A percentile compares a stretch with the other conserved stretches of the same genome.
These are phyloP conservation scores for Casaregolazyma lundiana DNA, from an alignment of 1,139 yeast species.

Conservation along the genomic window DNA sequence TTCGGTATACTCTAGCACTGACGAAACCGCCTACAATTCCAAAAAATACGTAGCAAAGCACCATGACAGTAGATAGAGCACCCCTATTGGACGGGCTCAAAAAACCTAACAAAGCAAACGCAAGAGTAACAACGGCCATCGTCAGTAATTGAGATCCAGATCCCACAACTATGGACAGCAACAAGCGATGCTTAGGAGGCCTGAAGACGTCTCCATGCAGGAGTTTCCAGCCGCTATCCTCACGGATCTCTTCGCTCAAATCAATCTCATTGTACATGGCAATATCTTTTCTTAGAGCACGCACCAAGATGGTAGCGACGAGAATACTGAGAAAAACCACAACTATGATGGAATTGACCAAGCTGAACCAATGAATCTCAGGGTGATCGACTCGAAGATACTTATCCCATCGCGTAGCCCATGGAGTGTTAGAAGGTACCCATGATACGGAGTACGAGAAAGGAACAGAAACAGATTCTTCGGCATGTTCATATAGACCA, in stretches of 20 bases:
- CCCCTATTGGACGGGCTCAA: conserved; percentile 95
- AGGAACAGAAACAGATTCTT: conserved; percentile 39
- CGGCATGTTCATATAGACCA: conserved; percentile 32
- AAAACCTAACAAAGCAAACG: conserved; percentile 83
- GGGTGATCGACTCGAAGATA: conserved; percentile 90
- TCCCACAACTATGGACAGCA: conserved; percentile 78
- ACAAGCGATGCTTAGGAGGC: conserved; percentile 65
- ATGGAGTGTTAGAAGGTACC: conserved; percentile 63
- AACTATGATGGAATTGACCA: conserved; percentile 76
- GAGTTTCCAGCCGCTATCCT: conserved; percentile 96
- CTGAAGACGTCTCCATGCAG: conserved; percentile 95
- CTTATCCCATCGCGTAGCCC: conserved; percentile 99
- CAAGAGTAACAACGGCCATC: conserved; percentile 70
- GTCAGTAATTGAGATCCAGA: conserved; percentile 81
- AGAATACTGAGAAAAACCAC: conserved; percentile 73
- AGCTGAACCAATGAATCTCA: conserved; percentile 91
- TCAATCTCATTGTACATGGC: conserved; percentile 84
- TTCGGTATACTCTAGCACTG: conserved; percentile 80
- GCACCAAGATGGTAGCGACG: conserved; percentile 72
- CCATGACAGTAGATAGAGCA: conserved; percentile 83
- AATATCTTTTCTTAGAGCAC: conserved; percentile 82
- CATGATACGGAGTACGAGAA: conserved; percentile 66
- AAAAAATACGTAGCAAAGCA: conserved; percentile 71
- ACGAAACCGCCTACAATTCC: conserved; percentile 80
- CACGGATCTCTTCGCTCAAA: conserved; percentile 74